These are phyloP conservation scores for Mallotus nudiflorus DNA, from an alignment of 345 rosid species.

Conservation along the genomic window DNA sequence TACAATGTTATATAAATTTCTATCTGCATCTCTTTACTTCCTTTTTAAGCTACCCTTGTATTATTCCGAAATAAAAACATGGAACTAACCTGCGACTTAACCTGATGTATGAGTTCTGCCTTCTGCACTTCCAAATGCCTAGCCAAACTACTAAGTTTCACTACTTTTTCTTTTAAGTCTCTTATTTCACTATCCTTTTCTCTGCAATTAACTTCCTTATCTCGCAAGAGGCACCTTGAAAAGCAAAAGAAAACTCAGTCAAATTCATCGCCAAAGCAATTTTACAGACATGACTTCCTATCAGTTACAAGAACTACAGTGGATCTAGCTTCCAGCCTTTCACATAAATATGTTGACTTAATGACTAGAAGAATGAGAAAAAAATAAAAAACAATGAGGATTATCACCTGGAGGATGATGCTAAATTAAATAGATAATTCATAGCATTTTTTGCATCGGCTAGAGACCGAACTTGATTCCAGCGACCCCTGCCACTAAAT, in stretches of 20 bases:
- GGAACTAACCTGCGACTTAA: constrained; percentile 61
- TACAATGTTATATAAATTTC: background rate
- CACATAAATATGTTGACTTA: background rate
- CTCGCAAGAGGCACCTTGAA: constrained; percentile 72
- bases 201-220: constrained; percentile 77
- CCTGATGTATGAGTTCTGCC: constrained; percentile 61
- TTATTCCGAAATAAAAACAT: background rate
- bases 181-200: constrained; percentile 67
- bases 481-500: constrained; percentile 90
- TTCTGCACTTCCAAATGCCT: constrained; percentile 68
- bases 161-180: constrained; percentile 70
- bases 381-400: background rate
- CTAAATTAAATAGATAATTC: constrained; percentile 80
- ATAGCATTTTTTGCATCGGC: constrained; percentile 82
- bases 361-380: constrained; percentile 3
- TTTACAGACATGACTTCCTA: background rate
- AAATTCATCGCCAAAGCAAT: background rate
- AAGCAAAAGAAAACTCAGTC: constrained; percentile 10
- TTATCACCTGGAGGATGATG: constrained; percentile 80
- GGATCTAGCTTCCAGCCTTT: background rate
- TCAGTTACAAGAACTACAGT: background rate
- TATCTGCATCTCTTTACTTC: background rate
- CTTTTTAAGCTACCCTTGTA: background rate
- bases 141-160: constrained; percentile 53
- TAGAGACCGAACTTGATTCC: constrained; percentile 94